These are phyloP conservation scores for Nitzschia inconspicua DNA, from an alignment of 108 stramenopile genomes.

Conservation along the genomic window DNA sequence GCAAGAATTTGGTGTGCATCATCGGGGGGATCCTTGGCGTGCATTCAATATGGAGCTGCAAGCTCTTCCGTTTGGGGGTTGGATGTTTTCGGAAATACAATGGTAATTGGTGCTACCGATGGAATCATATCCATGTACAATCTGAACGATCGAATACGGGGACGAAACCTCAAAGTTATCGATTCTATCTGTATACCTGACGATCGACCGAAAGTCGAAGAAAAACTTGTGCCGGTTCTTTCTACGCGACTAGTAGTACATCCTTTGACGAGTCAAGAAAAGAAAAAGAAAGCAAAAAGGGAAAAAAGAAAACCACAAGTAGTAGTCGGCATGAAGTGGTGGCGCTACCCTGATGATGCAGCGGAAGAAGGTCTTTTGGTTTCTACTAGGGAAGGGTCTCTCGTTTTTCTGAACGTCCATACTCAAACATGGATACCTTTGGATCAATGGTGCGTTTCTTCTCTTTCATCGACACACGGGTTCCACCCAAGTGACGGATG, in stretches of 20 bases:
- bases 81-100: slow-evolving; percentile 31
- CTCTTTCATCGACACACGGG: slow-evolving; percentile 4
- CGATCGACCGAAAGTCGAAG: slow-evolving; percentile 22
- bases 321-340: slow-evolving; percentile 60
- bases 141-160: not conserved
- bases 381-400: slow-evolving; percentile 51
- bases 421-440: slow-evolving; percentile 26
- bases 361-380: slow-evolving; percentile 35
- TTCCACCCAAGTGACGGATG: slow-evolving; percentile 45
- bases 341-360: slow-evolving; percentile 2
- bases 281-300: slow-evolving; percentile 35
- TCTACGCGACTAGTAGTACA: too few species aligned
- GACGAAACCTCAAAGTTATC: not conserved
- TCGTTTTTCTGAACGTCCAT: slow-evolving; percentile 36
- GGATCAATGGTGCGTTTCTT: slow-evolving; percentile 41
- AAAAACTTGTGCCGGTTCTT: too few species aligned
- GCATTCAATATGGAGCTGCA: slow-evolving; percentile 26
- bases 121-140: slow-evolving; percentile 40
- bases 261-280: slow-evolving; percentile 5
- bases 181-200: slow-evolving; percentile 18
- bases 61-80: slow-evolving; percentile 44
- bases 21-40: slow-evolving; percentile 28
- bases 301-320: slow-evolving; percentile 35
- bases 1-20: slow-evolving; percentile 56
- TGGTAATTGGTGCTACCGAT: slow-evolving; percentile 63